Evolutionary conservation across 2,329 filamentous ascomycete genomes (phyloP).

Genomic region (Coleophoma eucalyptorum): DNA sequence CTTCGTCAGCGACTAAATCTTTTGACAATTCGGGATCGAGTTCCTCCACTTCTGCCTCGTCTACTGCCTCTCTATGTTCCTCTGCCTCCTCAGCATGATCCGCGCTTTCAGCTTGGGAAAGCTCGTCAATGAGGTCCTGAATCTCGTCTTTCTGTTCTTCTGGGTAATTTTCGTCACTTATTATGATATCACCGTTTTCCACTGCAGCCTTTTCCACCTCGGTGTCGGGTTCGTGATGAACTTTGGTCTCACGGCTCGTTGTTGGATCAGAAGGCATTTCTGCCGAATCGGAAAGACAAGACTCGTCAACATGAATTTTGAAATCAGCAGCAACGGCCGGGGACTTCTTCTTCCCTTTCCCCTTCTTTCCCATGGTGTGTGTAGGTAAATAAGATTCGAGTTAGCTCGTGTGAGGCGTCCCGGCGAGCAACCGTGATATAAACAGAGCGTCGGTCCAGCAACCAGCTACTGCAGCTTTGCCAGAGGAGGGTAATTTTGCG

Average conservation of each 20-base stretch:
- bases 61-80: neutral
- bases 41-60: neutral
- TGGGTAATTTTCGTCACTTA: neutral
- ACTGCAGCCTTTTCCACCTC: neutral
- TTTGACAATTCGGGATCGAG: neutral
- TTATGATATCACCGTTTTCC: neutral
- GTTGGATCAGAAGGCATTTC: constrained; percentile 16
- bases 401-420: constrained; percentile 4
- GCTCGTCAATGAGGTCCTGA: constrained; percentile 1
- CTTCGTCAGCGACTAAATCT: neutral
- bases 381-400: constrained; percentile 13
- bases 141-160: neutral
- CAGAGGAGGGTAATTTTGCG: no score
- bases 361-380: neutral
- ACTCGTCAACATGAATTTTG: constrained; percentile 25
- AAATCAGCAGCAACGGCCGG: constrained; percentile 15
- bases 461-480: neutral
- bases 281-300: constrained; percentile 18
- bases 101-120: neutral
- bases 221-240: constrained; percentile 13
- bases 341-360: constrained; percentile 6
- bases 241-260: constrained; percentile 17
- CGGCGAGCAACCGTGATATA: neutral
- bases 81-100: neutral
- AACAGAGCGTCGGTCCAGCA: neutral